Evolutionary conservation across 441 rosid genomes (phyloP).

Genomic region (Populus hybrid): DNA sequence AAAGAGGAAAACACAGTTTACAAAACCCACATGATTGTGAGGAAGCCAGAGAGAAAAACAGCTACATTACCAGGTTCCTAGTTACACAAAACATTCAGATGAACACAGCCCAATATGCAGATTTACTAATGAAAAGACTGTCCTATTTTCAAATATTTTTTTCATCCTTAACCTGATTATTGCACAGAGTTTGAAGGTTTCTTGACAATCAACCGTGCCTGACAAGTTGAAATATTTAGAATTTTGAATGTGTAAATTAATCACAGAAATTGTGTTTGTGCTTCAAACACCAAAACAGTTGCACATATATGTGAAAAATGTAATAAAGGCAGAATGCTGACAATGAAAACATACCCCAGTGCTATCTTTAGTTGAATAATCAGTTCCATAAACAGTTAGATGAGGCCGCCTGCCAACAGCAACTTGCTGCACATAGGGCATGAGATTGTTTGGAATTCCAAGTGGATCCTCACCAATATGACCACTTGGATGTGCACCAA

Average conservation of each 20-base stretch:
- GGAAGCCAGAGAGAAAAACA: neutral
- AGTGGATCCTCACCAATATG: constrained; percentile 91
- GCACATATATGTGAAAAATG: neutral
- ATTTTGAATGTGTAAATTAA: neutral
- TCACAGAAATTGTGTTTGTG: neutral
- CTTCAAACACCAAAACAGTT: neutral
- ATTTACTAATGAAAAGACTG: neutral
- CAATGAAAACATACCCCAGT: constrained; percentile 71
- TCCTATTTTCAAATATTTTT: neutral
- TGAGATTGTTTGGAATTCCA: constrained; percentile 93
- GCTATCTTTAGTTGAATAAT: constrained; percentile 83
- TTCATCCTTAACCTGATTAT: neutral
- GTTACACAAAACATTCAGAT: neutral
- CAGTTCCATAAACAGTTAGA: constrained; percentile 75
- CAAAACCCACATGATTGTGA: neutral
- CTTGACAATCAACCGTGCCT: neutral
- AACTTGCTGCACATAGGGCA: constrained; percentile 95
- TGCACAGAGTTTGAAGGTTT: neutral
- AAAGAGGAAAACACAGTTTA: neutral
- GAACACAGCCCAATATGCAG: neutral
- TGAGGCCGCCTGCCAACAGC: constrained; percentile 81
- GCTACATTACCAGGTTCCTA: neutral
- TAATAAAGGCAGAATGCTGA: neutral
- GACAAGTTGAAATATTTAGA: neutral
- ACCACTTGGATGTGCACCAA: constrained; percentile 96